phyloP scores from a whole-genome alignment of 371 early-diverging fungal species.

The Apophysomyces ossiformis region DNA sequence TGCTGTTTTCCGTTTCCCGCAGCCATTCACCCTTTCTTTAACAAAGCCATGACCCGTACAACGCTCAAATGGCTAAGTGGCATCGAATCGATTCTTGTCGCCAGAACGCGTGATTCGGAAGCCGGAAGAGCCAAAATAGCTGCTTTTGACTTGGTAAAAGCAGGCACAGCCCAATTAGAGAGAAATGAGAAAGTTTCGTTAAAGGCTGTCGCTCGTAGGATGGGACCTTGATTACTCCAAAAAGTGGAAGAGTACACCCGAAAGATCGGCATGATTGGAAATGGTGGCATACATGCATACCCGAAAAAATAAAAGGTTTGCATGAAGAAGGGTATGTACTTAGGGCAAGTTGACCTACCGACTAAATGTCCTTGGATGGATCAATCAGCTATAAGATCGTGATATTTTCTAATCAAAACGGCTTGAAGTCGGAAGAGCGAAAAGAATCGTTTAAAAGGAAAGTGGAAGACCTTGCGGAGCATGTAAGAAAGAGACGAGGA shows the following conservation, averaged over 20 bases:
- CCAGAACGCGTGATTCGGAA: slow-evolving; percentile 14
- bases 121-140: slow-evolving; percentile 60
- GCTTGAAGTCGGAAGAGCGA: slow-evolving; percentile 47
- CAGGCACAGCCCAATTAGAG: not conserved
- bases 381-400: slow-evolving; percentile 67
- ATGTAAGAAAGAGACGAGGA: slow-evolving; percentile 22
- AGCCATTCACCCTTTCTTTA: slow-evolving; percentile 25
- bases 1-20: not conserved
- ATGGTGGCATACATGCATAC: slow-evolving; percentile 66
- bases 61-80: slow-evolving; percentile 18
- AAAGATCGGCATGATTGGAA: slow-evolving; percentile 82
- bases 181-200: not conserved
- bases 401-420: slow-evolving; percentile 77
- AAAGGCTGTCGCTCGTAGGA: slow-evolving; percentile 48
- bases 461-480: slow-evolving; percentile 44
- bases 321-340: slow-evolving; percentile 62
- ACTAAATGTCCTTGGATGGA: not conserved
- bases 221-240: slow-evolving; percentile 71
- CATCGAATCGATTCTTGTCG: slow-evolving; percentile 22
- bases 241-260: slow-evolving; percentile 66
- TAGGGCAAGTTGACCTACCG: not conserved
- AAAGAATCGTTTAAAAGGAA: slow-evolving; percentile 59
- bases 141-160: slow-evolving; percentile 77
- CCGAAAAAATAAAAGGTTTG: slow-evolving; percentile 55
- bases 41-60: not conserved